These are phyloP conservation scores for Trichophyton equinum DNA, from an alignment of 2,329 filamentous ascomycete genomes.

Conservation along the genomic window DNA sequence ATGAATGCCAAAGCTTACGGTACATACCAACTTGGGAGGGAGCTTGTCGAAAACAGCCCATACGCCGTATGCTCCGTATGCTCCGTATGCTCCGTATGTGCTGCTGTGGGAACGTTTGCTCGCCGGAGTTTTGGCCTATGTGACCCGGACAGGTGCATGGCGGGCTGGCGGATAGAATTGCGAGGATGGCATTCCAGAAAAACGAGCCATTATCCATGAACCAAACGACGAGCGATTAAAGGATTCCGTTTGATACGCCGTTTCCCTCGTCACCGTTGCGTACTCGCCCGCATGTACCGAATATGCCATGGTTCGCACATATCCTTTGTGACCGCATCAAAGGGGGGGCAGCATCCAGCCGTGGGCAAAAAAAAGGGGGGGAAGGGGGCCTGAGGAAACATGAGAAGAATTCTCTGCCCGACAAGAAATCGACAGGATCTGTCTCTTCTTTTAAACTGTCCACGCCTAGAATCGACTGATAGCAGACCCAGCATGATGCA, in stretches of 20 bases:
- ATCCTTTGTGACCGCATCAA: slow-evolving; percentile 1
- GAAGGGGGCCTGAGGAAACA: neutral
- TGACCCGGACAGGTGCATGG: neutral
- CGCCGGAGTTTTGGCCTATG: neutral
- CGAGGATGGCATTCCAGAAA: neutral
- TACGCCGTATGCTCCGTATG: neutral
- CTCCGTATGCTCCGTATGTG: no score
- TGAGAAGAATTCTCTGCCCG: neutral
- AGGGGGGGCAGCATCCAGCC: neutral
- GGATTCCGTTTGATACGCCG: neutral
- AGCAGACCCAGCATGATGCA: neutral
- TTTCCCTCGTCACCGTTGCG: neutral
- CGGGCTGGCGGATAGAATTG: neutral
- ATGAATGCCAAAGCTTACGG: neutral
- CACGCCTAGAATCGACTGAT: neutral
- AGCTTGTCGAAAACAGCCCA: neutral
- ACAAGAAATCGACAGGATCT: neutral
- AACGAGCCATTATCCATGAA: neutral
- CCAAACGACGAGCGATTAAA: neutral
- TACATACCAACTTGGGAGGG: neutral
- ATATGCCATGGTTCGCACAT: neutral
- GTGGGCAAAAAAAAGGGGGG: no score
- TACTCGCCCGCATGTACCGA: neutral
- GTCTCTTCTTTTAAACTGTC: neutral
- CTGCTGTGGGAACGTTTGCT: neutral